Percentiles rank a stretch among this genome's conserved stretches.
phyloP scores from a whole-genome alignment of 73 alveolate genomes.

The Breviolum minutum region DNA sequence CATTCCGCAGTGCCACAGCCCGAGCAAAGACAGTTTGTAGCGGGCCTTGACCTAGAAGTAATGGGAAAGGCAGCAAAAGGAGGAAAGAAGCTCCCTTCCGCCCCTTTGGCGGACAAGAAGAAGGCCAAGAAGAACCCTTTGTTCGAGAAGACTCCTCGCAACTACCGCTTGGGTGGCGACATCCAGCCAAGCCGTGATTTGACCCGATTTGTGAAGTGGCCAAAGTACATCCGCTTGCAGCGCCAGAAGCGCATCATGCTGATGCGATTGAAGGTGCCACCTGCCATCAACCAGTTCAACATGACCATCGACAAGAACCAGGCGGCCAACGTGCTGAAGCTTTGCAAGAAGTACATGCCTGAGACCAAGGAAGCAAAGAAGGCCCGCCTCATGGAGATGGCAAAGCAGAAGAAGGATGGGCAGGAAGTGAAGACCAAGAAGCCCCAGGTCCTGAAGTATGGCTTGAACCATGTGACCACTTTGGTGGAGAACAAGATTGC shows the following conservation, averaged over 20 bases:
- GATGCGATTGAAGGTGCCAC: constrained; percentile 99
- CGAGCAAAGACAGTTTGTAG: neutral
- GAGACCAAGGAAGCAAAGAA: constrained; percentile 99
- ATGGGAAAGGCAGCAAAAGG: constrained; percentile 92
- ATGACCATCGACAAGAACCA: constrained; percentile 93
- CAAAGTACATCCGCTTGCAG: constrained; percentile 99
- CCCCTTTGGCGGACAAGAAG: constrained; percentile 92
- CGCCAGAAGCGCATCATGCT: constrained; percentile 99
- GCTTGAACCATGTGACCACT: constrained; percentile 99
- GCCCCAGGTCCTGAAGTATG: constrained; percentile 98
- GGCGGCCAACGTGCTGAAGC: constrained; percentile 95
- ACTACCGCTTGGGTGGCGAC: constrained; percentile 99
- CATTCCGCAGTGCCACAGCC: neutral
- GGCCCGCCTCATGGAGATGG: constrained; percentile 98
- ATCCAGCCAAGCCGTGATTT: constrained; percentile 99
- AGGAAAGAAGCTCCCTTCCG: constrained; percentile 82
- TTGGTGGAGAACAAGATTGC: constrained; percentile 99
- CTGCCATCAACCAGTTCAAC: constrained; percentile 99
- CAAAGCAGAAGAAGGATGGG: constrained; percentile 97
- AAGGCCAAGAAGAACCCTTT: constrained; percentile 63
- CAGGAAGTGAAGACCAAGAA: constrained; percentile 42
- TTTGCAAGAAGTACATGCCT: constrained; percentile 98
- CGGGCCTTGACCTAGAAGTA: neutral
- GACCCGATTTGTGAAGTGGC: constrained; percentile 99
- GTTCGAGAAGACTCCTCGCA: constrained; percentile 95